Percentiles rank a stretch among this genome's conserved stretches.
phyloP scores from a whole-genome alignment of 176 grass and related monocot genomes.

The Oropetium thomaeum region DNA sequence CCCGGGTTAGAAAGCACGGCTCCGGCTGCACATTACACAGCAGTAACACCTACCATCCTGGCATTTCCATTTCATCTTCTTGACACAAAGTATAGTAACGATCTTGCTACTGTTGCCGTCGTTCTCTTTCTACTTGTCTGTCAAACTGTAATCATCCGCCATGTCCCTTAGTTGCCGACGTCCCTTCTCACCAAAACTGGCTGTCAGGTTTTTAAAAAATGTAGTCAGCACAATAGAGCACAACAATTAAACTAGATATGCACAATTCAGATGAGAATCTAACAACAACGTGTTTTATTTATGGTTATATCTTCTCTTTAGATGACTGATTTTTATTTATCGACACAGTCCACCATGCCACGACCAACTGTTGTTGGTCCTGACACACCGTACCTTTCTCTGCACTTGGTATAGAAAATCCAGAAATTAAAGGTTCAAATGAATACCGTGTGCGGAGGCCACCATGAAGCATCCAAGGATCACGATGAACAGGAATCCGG shows the following conservation, averaged over 20 bases:
- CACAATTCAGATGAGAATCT: no score
- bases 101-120: not conserved
- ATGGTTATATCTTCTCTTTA: no score
- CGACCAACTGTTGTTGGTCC: no score
- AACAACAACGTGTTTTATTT: no score
- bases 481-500: not conserved
- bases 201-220: not conserved
- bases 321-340: no score
- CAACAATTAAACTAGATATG: no score
- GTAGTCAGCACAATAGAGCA: not conserved
- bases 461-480: not conserved
- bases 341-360: no score
- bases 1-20: not conserved
- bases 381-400: no score
- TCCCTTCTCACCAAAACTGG: not conserved
- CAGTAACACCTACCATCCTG: not conserved
- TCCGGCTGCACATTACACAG: not conserved
- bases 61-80: not conserved
- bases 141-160: not conserved
- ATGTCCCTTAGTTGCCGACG: not conserved
- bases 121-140: not conserved
- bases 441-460: not conserved
- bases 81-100: not conserved
- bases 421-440: no score
- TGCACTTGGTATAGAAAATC: no score